Evolutionary conservation across 495 filamentous ascomycete species (phyloP).

Genomic region (Hypoxylon perforatum): DNA sequence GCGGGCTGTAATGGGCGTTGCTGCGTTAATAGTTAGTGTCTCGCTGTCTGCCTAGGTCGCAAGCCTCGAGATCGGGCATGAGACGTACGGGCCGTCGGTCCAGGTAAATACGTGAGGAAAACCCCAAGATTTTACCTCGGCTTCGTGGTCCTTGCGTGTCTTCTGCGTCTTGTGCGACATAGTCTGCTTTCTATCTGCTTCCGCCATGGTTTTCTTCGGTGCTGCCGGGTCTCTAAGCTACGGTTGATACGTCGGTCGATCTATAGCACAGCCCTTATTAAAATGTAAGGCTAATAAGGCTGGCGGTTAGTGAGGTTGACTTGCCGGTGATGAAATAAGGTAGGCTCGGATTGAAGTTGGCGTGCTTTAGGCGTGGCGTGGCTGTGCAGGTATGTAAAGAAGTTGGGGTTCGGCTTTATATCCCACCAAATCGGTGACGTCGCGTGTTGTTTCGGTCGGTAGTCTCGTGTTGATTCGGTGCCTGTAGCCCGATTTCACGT

Average conservation of each 20-base stretch:
- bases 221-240: background rate
- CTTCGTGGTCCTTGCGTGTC: constrained; percentile 55
- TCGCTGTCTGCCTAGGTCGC: constrained; percentile 10
- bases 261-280: constrained; percentile 1
- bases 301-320: background rate
- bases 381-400: constrained; percentile 23
- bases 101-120: constrained; percentile 83
- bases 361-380: constrained; percentile 20
- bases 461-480: constrained; percentile 28
- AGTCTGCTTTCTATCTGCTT: constrained; percentile 1
- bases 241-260: constrained; percentile 9
- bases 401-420: constrained; percentile 4
- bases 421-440: constrained; percentile 24
- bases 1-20: constrained; percentile 79
- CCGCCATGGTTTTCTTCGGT: background rate
- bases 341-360: constrained; percentile 5
- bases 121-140: constrained; percentile 78
- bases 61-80: background rate
- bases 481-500: constrained; percentile 13
- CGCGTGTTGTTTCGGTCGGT: constrained; percentile 16
- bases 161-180: constrained; percentile 37
- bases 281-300: background rate
- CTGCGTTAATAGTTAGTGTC: constrained; percentile 27
- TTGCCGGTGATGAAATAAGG: background rate
- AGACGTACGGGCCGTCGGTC: constrained; percentile 76